These are phyloP conservation scores for Talaromyces thailandensis DNA, from an alignment of 495 filamentous ascomycete genomes.

Conservation along the genomic window DNA sequence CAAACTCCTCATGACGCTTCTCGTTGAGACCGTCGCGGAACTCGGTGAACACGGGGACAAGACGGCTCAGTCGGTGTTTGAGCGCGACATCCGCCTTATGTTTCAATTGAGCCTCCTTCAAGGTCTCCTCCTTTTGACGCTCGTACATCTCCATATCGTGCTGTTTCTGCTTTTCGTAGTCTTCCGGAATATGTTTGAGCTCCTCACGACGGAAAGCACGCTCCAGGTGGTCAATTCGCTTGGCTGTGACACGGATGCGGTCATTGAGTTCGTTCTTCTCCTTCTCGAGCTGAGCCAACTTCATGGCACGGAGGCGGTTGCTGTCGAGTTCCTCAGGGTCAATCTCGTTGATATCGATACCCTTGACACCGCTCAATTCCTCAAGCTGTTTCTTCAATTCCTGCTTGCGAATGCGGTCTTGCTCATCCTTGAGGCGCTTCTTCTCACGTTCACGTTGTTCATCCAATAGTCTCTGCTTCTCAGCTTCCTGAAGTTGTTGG, in stretches of 20 bases:
- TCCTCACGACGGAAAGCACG: conserved; percentile 94
- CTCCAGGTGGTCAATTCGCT: conserved; percentile 96
- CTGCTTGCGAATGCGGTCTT: conserved; percentile 82
- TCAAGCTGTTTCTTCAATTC: conserved; percentile 94
- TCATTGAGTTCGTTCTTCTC: conserved; percentile 94
- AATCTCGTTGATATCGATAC: conserved; percentile 66
- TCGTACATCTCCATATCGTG: conserved; percentile 76
- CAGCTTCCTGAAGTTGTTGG: conserved; percentile 78
- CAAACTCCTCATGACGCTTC: conserved; percentile 88
- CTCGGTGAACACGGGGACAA: conserved; percentile 70
- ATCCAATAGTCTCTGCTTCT: conserved; percentile 75
- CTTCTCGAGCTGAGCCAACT: conserved; percentile 89
- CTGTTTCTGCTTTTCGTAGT: conserved; percentile 79
- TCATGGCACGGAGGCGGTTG: conserved; percentile 82
- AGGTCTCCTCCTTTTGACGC: conserved; percentile 59
- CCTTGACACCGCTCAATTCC: conserved; percentile 73
- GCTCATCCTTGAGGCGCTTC: conserved; percentile 80
- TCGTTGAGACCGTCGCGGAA: conserved; percentile 75
- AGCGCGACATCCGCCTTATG: conserved; percentile 84
- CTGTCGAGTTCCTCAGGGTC: conserved; percentile 81
- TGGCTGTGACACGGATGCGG: conserved; percentile 81
- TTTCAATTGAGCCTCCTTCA: conserved; percentile 73
- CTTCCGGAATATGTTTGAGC: conserved; percentile 77
- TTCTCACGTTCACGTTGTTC: conserved; percentile 86
- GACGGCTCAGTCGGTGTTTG: conserved; percentile 78